phyloP scores from a whole-genome alignment of 495 filamentous ascomycete species.

The Aspergillus diversus region DNA sequence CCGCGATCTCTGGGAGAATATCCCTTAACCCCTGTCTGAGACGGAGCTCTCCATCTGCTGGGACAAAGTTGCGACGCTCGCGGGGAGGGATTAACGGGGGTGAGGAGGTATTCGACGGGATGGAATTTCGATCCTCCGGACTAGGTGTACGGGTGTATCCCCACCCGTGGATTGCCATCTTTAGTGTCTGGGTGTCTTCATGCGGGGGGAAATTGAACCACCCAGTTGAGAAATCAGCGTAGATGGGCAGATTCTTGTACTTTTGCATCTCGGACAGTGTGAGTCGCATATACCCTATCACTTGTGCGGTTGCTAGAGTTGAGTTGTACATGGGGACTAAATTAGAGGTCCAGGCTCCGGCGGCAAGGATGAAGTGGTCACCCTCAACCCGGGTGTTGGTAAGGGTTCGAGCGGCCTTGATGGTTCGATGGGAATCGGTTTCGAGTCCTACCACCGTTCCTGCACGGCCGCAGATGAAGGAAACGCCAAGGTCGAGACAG shows the following conservation, averaged over 20 bases:
- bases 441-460: no score
- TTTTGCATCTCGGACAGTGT: constrained; percentile 25
- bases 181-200: constrained; percentile 50
- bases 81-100: constrained; percentile 29
- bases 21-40: constrained; percentile 59
- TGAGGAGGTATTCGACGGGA: constrained; percentile 13
- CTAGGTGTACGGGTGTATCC: constrained; percentile 57
- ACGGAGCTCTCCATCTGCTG: constrained; percentile 37
- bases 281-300: constrained; percentile 33
- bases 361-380: no score
- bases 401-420: no score
- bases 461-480: no score
- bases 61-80: constrained; percentile 41
- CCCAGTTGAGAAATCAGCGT: constrained; percentile 52
- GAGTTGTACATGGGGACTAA: constrained; percentile 34
- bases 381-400: no score
- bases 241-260: constrained; percentile 19
- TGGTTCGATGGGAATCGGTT: no score
- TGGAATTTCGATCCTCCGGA: constrained; percentile 13
- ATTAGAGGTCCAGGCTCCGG: no score
- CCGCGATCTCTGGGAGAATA: constrained; percentile 60
- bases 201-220: constrained; percentile 77
- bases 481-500: no score
- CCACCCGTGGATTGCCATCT: constrained; percentile 74
- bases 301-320: constrained; percentile 30